Evolutionary conservation across 306 rosid genomes (phyloP), one percentile per base, ranked within the genome.

Genomic region (Corylus americana): DNA sequence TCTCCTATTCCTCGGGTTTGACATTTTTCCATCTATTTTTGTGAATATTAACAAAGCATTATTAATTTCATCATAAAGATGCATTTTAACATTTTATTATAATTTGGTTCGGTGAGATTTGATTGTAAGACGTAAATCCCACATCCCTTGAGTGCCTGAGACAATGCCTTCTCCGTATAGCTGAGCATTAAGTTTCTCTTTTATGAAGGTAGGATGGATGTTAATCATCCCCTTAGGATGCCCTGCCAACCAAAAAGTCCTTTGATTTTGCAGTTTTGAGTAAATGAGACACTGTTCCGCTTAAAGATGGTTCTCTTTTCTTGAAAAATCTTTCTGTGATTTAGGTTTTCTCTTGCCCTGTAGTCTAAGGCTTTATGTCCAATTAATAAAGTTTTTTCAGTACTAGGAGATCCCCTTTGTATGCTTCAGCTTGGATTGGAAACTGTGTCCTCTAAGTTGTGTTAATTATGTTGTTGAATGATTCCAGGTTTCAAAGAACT

Each of bases 401-500:
- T 49, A 0, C 14, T 49, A 49, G 0, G 49, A 37, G 27, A 68
- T 16, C 25, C 31, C 71, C 7, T 68, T 42, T 42, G 27, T 37
- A 13, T 67, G 50, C 71, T 67, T 67, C 51, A 42, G 50, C 29
- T 68, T 18, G 50, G 17, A 22, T 42, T 68, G 50, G 29, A 68
- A 11, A 39, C 42, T 12, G 7, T 42, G 13, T 68, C 72, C 51
- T 67, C 72, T 17, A 11, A 68, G 42, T 42, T 68, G 8, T 68
- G 47, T 35, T 37, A 68, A 68, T 29, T 4, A 51, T 50, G 76
- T 76, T 44, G 61, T 35, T 39, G 39, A 57, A 4, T 58, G 74
- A 72, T 74, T 51, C 80, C 82, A 78, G 91, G 85, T 50, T 49
- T 25, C 37, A 55, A 76, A 76, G 77, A 75, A 42, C 57, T 68